Evolutionary conservation across 768 basidiomycete species (phyloP).

Genomic region (Phallus indusiatus): DNA sequence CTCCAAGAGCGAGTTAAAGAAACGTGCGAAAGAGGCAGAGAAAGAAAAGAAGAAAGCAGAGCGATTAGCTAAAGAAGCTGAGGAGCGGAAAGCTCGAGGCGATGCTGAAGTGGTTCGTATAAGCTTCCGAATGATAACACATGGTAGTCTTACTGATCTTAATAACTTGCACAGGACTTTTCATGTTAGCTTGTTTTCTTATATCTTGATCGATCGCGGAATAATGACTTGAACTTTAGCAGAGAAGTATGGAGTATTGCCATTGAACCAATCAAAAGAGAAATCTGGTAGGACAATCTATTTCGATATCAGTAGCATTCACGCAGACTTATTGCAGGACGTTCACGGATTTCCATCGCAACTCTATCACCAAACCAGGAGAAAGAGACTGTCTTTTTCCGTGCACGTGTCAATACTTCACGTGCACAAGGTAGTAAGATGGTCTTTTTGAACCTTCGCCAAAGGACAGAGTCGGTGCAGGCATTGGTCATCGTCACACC

Average conservation of each 20-base stretch:
- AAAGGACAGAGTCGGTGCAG: conserved; percentile 80
- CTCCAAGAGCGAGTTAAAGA: conserved; percentile 86
- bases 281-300: conserved; percentile 31
- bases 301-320: background rate
- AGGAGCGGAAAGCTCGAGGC: conserved; percentile 57
- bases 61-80: conserved; percentile 70
- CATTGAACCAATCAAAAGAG: conserved; percentile 85
- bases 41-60: conserved; percentile 87
- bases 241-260: conserved; percentile 78
- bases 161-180: conserved; percentile 2
- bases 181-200: background rate
- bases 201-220: background rate
- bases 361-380: conserved; percentile 51
- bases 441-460: conserved; percentile 88
- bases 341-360: conserved; percentile 53
- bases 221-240: conserved; percentile 57
- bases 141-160: background rate
- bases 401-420: conserved; percentile 85
- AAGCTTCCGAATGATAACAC: background rate
- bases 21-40: conserved; percentile 81
- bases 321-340: conserved; percentile 31
- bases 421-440: conserved; percentile 93
- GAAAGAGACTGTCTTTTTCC: conserved; percentile 70
- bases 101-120: conserved; percentile 50
- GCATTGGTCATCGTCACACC: conserved; percentile 65